These are phyloP conservation scores for Arabidopsis hybrid DNA, from an alignment of 441 rosid species.

Conservation along the genomic window DNA sequence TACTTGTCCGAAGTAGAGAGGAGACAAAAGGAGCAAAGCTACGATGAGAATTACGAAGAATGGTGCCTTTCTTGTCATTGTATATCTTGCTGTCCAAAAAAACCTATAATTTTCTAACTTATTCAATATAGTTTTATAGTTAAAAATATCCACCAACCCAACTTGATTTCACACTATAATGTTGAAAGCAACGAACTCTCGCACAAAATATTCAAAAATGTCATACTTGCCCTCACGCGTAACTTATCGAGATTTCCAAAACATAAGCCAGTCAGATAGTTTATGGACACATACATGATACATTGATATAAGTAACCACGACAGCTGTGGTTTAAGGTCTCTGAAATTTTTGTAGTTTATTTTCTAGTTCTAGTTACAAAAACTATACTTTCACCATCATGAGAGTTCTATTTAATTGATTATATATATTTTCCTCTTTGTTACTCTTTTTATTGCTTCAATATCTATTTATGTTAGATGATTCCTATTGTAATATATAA, in stretches of 20 bases:
- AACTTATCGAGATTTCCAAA: not conserved
- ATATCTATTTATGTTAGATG: no score
- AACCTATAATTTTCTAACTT: not conserved
- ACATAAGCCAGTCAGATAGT: no score
- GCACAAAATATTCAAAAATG: not conserved
- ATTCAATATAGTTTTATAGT: not conserved
- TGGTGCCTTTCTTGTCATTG: conserved; percentile 15
- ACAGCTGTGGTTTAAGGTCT: not conserved
- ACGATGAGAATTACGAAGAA: not conserved
- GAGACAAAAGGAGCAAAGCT: conserved; percentile 17
- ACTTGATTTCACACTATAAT: conserved; percentile 19
- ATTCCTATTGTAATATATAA: not conserved
- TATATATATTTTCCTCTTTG: not conserved
- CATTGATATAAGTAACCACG: no score
- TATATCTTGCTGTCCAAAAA: not conserved
- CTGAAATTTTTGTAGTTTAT: not conserved
- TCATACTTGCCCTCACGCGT: not conserved
- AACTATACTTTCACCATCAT: not conserved
- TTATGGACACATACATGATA: no score
- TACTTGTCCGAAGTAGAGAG: conserved; percentile 18
- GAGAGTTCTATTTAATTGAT: not conserved
- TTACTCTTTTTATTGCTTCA: not conserved
- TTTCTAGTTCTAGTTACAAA: not conserved
- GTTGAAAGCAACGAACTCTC: conserved; percentile 4
- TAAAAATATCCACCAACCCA: conserved; percentile 8